Base-by-base conservation (phyloP, 208 protist species). In the Trypanosoma theileri region DNA sequence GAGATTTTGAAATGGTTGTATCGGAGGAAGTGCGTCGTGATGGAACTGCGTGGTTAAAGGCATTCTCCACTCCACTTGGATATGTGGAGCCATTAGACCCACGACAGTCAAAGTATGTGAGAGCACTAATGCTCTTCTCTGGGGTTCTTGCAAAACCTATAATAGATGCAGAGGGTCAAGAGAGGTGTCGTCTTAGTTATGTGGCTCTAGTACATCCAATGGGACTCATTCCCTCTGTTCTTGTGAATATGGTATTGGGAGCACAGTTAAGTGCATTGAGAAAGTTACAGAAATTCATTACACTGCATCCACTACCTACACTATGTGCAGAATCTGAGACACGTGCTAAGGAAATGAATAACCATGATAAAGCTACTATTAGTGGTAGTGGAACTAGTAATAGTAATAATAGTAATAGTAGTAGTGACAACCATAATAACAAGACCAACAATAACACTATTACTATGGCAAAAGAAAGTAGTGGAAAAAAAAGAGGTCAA, bases 1-100 rank as follows among this genome's bases (percentile, higher is more conserved):
- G 89, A 50, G 89, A 94, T 57, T 88, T 94, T 50, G 89, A 94
- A 64, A 66, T 94, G 19, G 80, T 92, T 7, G 80, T 92, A 9
- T 65, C 78, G 35, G 84, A 92, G 80, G 80, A 81, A 62, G 76
- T 87, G 52, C 58, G 65, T 12, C 40, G 14, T 8, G 80, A 92
- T 62, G 85, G 82, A 26, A 88, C 73, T 13, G 81, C 84, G 40
- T 79, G 72, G 60, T 64, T 88, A 63, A 94, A 91, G 72, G 84
- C 84, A 17, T 83, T 91, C 63, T 94, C 89, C 7, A 79, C 85
- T 0, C 83, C 85, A 19, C 57, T 82, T 9, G 85, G 82, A 55
- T 82, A 79, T 65, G 72, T 66, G 21, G 76, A 82, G 58, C 84
- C 85, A 13, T 65, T 86, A n/a, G 79, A 86, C 61, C 77, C 79